Conservation (phyloP, 73 alveolate species). For the Paramecium caudatum region DNA sequence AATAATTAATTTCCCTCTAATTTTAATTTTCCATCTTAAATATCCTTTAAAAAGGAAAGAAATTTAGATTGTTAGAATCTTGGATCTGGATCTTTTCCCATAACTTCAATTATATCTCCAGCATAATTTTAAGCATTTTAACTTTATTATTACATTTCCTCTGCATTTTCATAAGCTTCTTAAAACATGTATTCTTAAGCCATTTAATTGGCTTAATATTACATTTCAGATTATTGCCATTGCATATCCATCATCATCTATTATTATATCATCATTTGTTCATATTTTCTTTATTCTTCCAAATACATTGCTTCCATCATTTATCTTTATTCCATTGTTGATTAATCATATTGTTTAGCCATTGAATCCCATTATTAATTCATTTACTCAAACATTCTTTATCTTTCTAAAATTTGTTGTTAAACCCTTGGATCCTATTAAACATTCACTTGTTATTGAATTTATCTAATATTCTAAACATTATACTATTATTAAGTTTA, state of each 20-base stretch:
- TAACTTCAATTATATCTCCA: background rate
- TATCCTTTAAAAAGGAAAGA: background rate
- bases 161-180: conserved; percentile 65
- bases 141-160: background rate
- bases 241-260: conserved; percentile 44
- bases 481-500: conserved; percentile 67
- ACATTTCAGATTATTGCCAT: conserved; percentile 28
- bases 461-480: conserved; percentile 59
- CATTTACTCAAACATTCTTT: conserved; percentile 48
- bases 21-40: conserved; percentile 17
- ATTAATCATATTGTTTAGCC: conserved; percentile 66
- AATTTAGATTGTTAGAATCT: conserved; percentile 57
- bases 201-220: conserved; percentile 62
- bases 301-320: conserved; percentile 54
- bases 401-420: background rate
- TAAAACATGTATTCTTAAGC: conserved; percentile 50
- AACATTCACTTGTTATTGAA: background rate
- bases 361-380: conserved; percentile 66
- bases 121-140: background rate
- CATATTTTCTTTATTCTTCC: conserved; percentile 14
- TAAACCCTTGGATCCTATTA: conserved; percentile 1
- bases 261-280: background rate
- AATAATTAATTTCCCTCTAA: background rate
- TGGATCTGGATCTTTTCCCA: conserved; percentile 63
- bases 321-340: conserved; percentile 45